Base-by-base conservation (phyloP, 2,329 filamentous ascomycete genomes). In the Colletotrichum spinosum region DNA sequence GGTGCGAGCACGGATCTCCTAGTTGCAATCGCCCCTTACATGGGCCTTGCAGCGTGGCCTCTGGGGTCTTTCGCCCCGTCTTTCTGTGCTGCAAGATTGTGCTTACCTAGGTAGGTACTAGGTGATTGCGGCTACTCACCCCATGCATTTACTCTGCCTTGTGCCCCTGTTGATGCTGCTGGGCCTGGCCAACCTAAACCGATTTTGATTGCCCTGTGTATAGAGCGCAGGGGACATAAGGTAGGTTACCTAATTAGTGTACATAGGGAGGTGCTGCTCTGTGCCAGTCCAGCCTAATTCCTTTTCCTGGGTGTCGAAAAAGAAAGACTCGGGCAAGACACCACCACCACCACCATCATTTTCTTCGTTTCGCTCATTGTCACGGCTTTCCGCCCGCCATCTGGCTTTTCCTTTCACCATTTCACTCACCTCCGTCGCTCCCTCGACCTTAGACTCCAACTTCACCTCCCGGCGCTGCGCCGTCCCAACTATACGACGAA, bases 401-500 rank as follows among this genome's bases (percentile, higher is more conserved):
- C 35, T 41, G 49, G 49, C 46, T 39, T 49, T 58, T 59, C 50
- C 39, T 49, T 65, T 62, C 49, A 65, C 13, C 25, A 25, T 54
- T 17, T 41, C 15, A 33, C 8, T 44, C 37, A 25, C 8, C 33
- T 17, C 44, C 44, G 35, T 67, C 63, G 38, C 53, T 62, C 62
- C 56, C 46, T 54, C 53, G 41, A 35, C 8, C 44, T 46, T 9
- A 17, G 35, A 25, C 54, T 37, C 39, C 17, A 12, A 13, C 38
- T 13, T 39, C 52, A 13, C 38, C 38, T 41, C n/a, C 45, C 37
- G 17, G 15, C 46, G 42, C 33, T 1, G 15, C 54, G 45, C 48
- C 55, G 51, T 60, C 61, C 51, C 35, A 57, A 61, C 61, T 57
- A 65, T 61, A 56, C 37, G 49, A 44, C 62, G 57, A 61, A 34